A percentile compares a stretch with the other conserved stretches of the same genome.
Evolutionary conservation across 2,329 filamentous ascomycete genomes (phyloP).

Genomic region (Trichoderma semiorbis): DNA sequence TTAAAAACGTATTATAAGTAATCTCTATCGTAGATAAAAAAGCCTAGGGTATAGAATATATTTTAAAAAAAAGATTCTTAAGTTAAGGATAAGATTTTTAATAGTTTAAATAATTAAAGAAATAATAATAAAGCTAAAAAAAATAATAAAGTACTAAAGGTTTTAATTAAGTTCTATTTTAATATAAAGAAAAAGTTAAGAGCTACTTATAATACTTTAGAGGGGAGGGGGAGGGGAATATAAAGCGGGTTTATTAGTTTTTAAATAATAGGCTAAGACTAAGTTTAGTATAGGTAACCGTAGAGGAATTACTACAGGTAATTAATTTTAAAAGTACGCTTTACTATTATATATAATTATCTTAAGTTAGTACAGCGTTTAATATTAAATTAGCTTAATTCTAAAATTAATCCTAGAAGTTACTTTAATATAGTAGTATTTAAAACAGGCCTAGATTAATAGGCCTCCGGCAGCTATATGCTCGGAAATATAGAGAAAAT

Average conservation of each 20-base stretch:
- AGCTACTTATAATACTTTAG: background rate
- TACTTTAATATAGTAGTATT: no score
- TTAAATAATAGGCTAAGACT: background rate
- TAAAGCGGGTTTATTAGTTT: background rate
- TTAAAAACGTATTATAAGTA: background rate
- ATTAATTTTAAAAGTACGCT: background rate
- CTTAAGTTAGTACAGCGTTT: background rate
- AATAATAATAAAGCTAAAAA: conserved; percentile 13
- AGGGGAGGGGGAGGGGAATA: background rate
- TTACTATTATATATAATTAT: background rate
- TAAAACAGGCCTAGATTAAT: no score
- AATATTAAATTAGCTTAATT: background rate
- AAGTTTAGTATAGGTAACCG: background rate
- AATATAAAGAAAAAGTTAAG: background rate
- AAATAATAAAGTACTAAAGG: conserved; percentile 15
- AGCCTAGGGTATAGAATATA: conserved; percentile 8
- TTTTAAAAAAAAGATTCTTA: conserved; percentile 2
- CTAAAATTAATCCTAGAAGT: background rate
- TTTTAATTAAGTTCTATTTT: conserved; percentile 5
- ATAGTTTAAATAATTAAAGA: conserved; percentile 3
- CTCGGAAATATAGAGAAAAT: no score
- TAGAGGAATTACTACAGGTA: background rate
- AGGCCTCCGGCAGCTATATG: no score
- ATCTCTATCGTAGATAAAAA: background rate
- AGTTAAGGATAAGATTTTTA: conserved; percentile 3